These are phyloP conservation scores for Zymoseptoria tritici DNA, from an alignment of 2,329 filamentous ascomycete species.

Conservation along the genomic window DNA sequence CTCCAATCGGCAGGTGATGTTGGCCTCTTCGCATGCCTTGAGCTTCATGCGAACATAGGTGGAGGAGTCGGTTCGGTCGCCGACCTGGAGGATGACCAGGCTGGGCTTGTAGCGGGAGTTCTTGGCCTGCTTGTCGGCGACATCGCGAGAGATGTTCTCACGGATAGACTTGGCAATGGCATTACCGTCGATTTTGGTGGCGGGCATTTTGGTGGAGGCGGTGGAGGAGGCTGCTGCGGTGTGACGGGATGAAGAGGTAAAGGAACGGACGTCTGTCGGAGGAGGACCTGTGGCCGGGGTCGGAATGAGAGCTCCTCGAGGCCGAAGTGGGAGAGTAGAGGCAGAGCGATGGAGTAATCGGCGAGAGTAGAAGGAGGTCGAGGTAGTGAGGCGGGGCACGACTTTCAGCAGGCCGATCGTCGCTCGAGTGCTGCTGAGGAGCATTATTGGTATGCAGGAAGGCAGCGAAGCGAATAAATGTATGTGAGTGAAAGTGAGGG, in stretches of 20 bases:
- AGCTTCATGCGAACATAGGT: constrained; percentile 99
- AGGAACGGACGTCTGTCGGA: constrained; percentile 23
- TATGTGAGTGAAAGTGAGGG: background rate
- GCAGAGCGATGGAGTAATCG: constrained; percentile 2
- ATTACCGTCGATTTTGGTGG: constrained; percentile 88
- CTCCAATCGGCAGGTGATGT: constrained; percentile 79
- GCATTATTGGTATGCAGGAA: background rate
- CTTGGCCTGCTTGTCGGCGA: constrained; percentile 68
- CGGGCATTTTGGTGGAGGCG: constrained; percentile 60
- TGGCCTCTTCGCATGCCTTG: constrained; percentile 92
- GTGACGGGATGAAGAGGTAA: constrained; percentile 31
- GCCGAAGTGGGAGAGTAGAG: background rate
- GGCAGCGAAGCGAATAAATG: background rate
- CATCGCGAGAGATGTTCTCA: constrained; percentile 70
- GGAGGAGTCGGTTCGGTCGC: constrained; percentile 77
- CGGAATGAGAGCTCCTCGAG: background rate
- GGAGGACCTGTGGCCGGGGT: background rate
- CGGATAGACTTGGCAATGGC: constrained; percentile 90
- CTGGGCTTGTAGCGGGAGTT: constrained; percentile 86
- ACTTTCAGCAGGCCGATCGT: constrained; percentile 8
- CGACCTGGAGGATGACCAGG: constrained; percentile 95
- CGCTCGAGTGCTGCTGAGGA: background rate
- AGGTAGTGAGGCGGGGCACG: background rate
- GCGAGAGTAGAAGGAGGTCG: constrained; percentile 1
- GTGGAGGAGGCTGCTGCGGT: constrained; percentile 31